Evolutionary conservation across 192 early-diverging fungal genomes (phyloP).

Genomic region (Gaertneriomyces semiglobifer): DNA sequence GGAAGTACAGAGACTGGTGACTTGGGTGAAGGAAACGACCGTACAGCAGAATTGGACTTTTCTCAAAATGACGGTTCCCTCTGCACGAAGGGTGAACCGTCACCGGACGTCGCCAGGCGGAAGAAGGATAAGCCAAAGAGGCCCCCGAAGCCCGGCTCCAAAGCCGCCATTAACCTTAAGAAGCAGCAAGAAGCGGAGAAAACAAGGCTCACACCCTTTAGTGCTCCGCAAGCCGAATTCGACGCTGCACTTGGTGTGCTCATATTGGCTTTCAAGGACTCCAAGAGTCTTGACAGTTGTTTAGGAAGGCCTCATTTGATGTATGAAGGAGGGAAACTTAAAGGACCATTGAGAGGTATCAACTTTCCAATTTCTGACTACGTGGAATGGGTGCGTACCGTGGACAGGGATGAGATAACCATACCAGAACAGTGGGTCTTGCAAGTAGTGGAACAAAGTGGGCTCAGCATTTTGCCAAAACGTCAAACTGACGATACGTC

Average conservation of each 20-base stretch:
- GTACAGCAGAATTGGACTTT: neutral
- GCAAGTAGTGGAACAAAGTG: neutral
- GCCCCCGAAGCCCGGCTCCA: constrained; percentile 41
- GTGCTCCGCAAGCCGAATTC: constrained; percentile 3
- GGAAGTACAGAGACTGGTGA: no score
- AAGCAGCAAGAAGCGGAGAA: constrained; percentile 10
- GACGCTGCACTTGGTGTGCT: constrained; percentile 19
- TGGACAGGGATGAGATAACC: neutral
- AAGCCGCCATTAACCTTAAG: constrained; percentile 25
- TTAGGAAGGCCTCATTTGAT: constrained; percentile 42
- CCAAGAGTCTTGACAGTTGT: constrained; percentile 21
- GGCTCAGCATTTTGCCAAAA: no score
- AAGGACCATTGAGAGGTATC: constrained; percentile 51
- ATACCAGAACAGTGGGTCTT: neutral
- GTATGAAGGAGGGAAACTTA: constrained; percentile 46
- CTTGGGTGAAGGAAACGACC: neutral
- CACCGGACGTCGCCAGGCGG: neutral
- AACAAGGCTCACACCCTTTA: constrained; percentile 8
- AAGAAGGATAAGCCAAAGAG: constrained; percentile 22
- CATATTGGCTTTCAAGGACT: constrained; percentile 30
- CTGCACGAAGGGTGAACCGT: neutral
- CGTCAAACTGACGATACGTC: neutral
- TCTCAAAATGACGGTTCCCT: neutral
- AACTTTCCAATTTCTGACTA: constrained; percentile 39
- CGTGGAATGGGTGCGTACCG: constrained; percentile 14